Percentiles rank a stretch among this genome's conserved stretches.
phyloP scores from a whole-genome alignment of 345 rosid species.

The Eucalyptus grandis region DNA sequence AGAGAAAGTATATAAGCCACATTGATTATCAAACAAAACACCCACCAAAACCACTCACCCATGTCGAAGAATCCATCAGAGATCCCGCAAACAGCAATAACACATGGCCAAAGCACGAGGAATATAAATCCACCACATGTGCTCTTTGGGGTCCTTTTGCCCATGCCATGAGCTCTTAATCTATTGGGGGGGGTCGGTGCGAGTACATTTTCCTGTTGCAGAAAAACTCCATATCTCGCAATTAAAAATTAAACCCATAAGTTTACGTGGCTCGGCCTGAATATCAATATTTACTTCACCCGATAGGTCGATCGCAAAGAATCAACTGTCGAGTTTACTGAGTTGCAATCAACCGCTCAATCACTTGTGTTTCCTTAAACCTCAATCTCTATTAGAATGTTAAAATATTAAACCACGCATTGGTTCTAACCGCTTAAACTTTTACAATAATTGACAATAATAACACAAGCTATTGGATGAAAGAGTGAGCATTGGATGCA shows the following conservation, averaged over 20 bases:
- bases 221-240: neutral
- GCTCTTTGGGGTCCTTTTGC: neutral
- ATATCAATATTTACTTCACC: rapidly evolving
- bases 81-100: neutral
- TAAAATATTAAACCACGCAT: too few species aligned
- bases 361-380: neutral
- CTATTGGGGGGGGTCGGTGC: too few species aligned
- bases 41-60: neutral
- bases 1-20: neutral
- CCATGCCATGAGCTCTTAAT: neutral
- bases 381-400: neutral
- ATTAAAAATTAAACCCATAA: too few species aligned
- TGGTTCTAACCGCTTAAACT: rapidly evolving
- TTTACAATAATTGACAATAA: rapidly evolving
- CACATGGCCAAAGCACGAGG: neutral
- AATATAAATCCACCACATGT: neutral
- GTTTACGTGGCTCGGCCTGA: too few species aligned
- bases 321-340: rapidly evolving
- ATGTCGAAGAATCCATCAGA: neutral
- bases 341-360: too few species aligned
- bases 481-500: too few species aligned
- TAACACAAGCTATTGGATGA: too few species aligned
- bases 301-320: rapidly evolving
- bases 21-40: neutral
- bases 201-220: too few species aligned